Conservation (phyloP, 2,329 filamentous ascomycete species). For the Chrysoporthe puriensis region DNA sequence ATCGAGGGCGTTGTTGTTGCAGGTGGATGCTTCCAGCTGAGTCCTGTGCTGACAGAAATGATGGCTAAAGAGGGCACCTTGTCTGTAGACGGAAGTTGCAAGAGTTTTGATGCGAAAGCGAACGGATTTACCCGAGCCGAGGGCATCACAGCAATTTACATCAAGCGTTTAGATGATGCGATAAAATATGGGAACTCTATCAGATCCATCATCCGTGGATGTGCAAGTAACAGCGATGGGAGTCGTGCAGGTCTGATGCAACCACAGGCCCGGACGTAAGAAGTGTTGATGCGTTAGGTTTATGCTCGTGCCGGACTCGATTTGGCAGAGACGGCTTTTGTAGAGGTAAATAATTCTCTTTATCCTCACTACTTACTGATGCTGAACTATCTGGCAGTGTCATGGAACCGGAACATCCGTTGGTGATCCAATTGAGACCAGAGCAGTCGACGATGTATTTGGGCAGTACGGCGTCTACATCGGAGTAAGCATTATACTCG, state of each 20-base stretch:
- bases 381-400: neutral
- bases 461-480: too few relatives aligned
- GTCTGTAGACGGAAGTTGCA: too few relatives aligned
- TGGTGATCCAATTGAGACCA: neutral
- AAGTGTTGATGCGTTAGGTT: neutral
- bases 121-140: slow-evolving; percentile 36
- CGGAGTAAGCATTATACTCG: neutral
- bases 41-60: neutral
- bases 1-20: neutral
- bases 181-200: neutral
- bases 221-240: neutral
- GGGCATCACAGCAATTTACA: neutral
- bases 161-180: neutral
- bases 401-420: neutral
- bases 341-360: neutral
- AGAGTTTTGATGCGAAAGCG: neutral
- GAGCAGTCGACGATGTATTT: slow-evolving; percentile 4
- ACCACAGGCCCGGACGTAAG: neutral
- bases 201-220: neutral
- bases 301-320: neutral
- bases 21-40: neutral
- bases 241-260: too few relatives aligned
- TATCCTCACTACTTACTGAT: too few relatives aligned
- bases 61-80: neutral
- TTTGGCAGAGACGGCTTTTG: neutral